Base-by-base conservation (phyloP, 495 filamentous ascomycete species). In the Bryoglossum gracile region DNA sequence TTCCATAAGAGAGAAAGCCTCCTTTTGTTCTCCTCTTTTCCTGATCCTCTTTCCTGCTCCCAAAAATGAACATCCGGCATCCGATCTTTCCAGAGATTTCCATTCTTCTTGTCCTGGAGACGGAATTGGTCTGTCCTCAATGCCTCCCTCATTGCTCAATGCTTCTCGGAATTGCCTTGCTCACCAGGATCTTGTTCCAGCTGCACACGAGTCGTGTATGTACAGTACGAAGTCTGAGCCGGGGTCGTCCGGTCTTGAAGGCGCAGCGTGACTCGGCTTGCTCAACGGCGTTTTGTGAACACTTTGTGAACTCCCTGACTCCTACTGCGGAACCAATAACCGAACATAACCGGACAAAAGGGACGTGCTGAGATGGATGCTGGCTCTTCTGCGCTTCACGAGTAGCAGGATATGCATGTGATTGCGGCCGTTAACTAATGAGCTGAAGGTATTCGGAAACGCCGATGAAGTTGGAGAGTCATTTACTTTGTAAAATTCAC, bases 331-430 rank as follows among this genome's bases (percentile, higher is more conserved):
- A 14, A 18, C 3, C n/a, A 36, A 24, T 48, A 43, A 16, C 53
- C 53, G 53, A 52, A 22, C 48, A 48, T 51, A 43, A 41, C 53
- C 53, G 53, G 30, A 14, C 13, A 41, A 48, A 56, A 56, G 19
- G 53, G 42, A 36, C 53, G 53, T 56, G 53, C 48, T 18, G n/a
- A n/a, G n/a, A n/a, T n/a, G n/a, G n/a, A n/a, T n/a, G n/a, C n/a
- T n/a, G n/a, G n/a, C n/a, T n/a, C n/a, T 30, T 9, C 25, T 11
- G n/a, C 24, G 49, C 10, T 46, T 21, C 45, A 54, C 52, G 46
- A 49, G 52, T 26, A 33, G 16, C 24, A 10, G n/a, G 18, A 4
- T 3, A 8, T 30, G 6, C 44, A 48, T 48, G 44, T 54, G 51
- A 38, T 40, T 38, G n/a, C 28, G 39, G 51, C 45, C 44, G 34